Evolutionary conservation across 148 eudicot genomes (phyloP).

Genomic region (Rhododendron ferrugineum): DNA sequence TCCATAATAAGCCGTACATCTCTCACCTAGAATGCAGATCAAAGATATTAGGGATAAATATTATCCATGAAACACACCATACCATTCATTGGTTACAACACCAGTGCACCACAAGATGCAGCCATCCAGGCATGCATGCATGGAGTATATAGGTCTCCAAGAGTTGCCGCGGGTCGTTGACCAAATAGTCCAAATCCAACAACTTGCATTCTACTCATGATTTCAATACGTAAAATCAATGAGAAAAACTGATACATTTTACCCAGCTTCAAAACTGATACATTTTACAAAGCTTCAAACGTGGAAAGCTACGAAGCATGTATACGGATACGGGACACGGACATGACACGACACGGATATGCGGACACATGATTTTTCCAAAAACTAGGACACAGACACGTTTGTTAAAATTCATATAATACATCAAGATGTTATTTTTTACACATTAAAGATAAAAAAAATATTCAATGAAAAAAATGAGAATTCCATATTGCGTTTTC

Average conservation of each 20-base stretch:
- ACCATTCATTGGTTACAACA: background rate
- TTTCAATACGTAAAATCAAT: background rate
- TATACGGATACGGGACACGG: background rate
- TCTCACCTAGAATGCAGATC: conserved; percentile 52
- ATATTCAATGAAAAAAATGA: too few relatives aligned
- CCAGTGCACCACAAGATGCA: background rate
- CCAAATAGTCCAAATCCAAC: background rate
- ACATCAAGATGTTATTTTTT: background rate
- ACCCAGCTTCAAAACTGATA: background rate
- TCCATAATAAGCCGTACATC: conserved; percentile 92
- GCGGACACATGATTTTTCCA: too few relatives aligned
- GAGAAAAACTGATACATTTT: background rate
- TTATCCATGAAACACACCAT: background rate
- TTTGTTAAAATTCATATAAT: too few relatives aligned
- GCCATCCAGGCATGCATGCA: background rate
- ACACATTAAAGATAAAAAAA: background rate
- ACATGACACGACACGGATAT: background rate
- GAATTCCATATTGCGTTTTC: background rate
- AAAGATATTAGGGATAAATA: background rate
- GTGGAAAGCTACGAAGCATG: background rate
- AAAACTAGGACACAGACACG: too few relatives aligned
- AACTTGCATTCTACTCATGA: background rate
- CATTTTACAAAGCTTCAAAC: background rate
- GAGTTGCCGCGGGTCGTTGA: background rate
- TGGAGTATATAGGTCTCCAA: background rate